Evolutionary conservation across 2,329 filamentous ascomycete genomes (phyloP), one percentile per base, ranked within the genome.

Genomic region (Thelonectria olida): DNA sequence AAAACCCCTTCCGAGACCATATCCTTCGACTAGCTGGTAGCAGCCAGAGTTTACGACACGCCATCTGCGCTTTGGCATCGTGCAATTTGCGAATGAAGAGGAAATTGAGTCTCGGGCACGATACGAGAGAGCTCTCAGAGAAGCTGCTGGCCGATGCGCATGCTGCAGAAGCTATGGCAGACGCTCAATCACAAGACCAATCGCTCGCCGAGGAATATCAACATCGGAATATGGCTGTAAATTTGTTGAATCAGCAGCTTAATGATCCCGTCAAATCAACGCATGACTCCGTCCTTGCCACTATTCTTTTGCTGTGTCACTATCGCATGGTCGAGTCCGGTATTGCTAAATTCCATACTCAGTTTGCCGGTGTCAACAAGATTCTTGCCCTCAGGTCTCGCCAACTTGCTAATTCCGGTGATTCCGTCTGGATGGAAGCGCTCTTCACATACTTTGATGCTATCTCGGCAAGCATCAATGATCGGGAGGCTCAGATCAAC

Each of bases 371-470:
- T 0, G 93, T 97, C 38, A 94, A 93, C 78, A 96, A 96, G 81
- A 88, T 98, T 28, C 85, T 97, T 10, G 87, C 89, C 4, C 87
- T 97, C 79, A 86, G 93, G 61, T 64, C 72, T 4, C 86, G 90
- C 66, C 67, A 70, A 31, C 60, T 70, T 27, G 59, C 74, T 78
- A 84, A 74, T 71, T 88, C 72, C 76, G 86, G 88, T 51, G 91
- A 93, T 62, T 91, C 92, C 60, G 88, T 89, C 12, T 97, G 94
- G 94, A 95, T 97, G 81, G 92, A 96, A 71, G 89, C 92, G 41
- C 88, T 97, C 68, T 97, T 97, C 73, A 96, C 92, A 31, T 97
- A 95, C 84, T 96, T 97, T 74, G 95, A 97, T 75, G 92, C 94
- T 56, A 92, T 97, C 79, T 93, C 93, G 0, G 92, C 92, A 38